Evolutionary conservation across 805 yeast genomes (phyloP), one percentile per base, ranked within the genome.

Genomic region (Maudiozyma turicensis): DNA sequence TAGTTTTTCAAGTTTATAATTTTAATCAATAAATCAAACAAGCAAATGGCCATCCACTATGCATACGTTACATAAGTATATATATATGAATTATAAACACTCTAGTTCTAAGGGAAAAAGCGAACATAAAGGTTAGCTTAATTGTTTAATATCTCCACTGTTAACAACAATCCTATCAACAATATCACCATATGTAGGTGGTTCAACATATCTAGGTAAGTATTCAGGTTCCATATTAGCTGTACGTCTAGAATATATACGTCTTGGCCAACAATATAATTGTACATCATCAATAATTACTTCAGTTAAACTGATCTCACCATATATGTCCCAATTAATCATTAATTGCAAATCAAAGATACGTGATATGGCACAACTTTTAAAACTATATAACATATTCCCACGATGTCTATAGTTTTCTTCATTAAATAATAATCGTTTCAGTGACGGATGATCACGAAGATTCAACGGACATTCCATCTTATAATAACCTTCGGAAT

Each of bases 391-490:
- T 6, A 64, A 46, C 32, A 65, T 51, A 44, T 64, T 64, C 9
- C 68, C 68, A 44, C 65, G 60, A 50, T 64, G 66, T 37, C 51
- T 50, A 46, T 63, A 63, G 45, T 64, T 63, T 42, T 64, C 65
- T 47, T 63, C 64, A 45, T 64, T 64, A 33, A 64, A 64, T 28
- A 54, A 45, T 28, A 61, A 39, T 38, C 51, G 50, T 43, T 54
- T 55, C 32, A 62, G 49, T 9, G 52, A 42, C 5, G 55, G 54
- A 47, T 60, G 61, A 40, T 61, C 54, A 29, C 48, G 48, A 11
- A 61, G 48, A 43, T 54, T 54, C 8, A 61, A 38, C 44, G 55
- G 58, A 45, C 60, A 57, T 42, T 61, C 63, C 14, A 52, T 35
- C 34, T 45, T 50, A 14, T 43, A 43, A 39, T 37, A 15, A 2